phyloP scores from a whole-genome alignment of 129 eudicot species.

The Logfia minima region DNA sequence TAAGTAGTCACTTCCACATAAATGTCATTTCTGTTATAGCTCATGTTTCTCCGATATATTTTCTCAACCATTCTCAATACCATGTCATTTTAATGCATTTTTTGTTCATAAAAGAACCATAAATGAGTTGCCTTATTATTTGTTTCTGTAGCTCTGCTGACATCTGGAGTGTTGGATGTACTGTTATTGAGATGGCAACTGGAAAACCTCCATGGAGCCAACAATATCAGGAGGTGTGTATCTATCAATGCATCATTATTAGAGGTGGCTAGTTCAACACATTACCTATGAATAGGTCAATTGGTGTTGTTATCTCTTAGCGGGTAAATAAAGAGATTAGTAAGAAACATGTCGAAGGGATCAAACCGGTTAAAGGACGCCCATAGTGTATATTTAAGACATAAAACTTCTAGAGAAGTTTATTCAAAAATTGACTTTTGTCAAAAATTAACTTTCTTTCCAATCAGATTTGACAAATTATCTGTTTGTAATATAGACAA shows the following conservation, averaged over 20 bases:
- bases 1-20: not conserved
- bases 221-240: constrained; percentile 86
- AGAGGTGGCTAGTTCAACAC: not conserved
- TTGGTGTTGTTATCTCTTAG: not conserved
- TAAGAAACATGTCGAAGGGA: not conserved
- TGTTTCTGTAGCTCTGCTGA: constrained; percentile 75
- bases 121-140: not conserved
- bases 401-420: not conserved
- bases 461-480: not conserved
- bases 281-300: not conserved
- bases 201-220: constrained; percentile 99
- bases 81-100: not conserved
- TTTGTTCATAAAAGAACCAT: not conserved
- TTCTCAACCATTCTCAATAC: not conserved
- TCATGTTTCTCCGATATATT: not conserved
- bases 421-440: not conserved
- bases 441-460: not conserved
- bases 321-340: not conserved
- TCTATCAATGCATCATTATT: not conserved
- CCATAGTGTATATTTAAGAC: not conserved
- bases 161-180: constrained; percentile 99
- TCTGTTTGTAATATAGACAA: not conserved
- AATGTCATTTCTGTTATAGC: not conserved
- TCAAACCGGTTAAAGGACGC: not conserved
- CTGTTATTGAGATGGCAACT: constrained; percentile 97